Evolutionary conservation across 2,329 filamentous ascomycete genomes (phyloP).

Genomic region (Elsinoe necatrix): DNA sequence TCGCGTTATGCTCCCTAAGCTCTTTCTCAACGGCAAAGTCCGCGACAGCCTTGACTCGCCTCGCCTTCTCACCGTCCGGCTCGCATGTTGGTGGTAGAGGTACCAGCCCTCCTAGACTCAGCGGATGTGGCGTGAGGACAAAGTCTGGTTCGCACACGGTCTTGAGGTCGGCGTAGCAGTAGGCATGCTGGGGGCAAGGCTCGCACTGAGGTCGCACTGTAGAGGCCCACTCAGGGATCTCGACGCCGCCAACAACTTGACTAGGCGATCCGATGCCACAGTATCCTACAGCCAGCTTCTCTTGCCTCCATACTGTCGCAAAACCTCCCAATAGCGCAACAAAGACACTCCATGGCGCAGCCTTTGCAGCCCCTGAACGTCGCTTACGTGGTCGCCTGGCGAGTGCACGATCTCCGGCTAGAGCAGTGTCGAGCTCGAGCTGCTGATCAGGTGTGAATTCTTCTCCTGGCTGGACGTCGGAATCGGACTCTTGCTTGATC

Average conservation of each 20-base stretch:
- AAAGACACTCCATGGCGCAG: constrained; percentile 63
- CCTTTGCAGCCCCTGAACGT: constrained; percentile 41
- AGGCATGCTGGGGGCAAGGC: constrained; percentile 80
- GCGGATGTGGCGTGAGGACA: constrained; percentile 71
- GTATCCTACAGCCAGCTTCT: constrained; percentile 93
- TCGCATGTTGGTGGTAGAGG: constrained; percentile 88
- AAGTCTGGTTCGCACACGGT: constrained; percentile 82
- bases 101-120: constrained; percentile 70
- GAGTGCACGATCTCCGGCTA: constrained; percentile 33
- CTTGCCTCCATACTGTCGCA: constrained; percentile 77
- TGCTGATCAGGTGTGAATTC: constrained; percentile 93
- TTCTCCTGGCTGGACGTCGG: constrained; percentile 59
- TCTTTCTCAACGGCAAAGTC: constrained; percentile 74
- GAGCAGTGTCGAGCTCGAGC: constrained; percentile 66
- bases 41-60: constrained; percentile 77
- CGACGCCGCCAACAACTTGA: constrained; percentile 49
- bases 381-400: constrained; percentile 12
- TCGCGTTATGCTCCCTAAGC: constrained; percentile 73
- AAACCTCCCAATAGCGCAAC: constrained; percentile 63
- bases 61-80: constrained; percentile 85
- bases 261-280: constrained; percentile 69
- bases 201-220: constrained; percentile 75
- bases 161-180: constrained; percentile 70
- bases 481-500: constrained; percentile 22
- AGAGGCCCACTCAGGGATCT: constrained; percentile 64